Evolutionary conservation across 2,329 filamentous ascomycete genomes (phyloP).

Genomic region (Epicoccum nigrum): DNA sequence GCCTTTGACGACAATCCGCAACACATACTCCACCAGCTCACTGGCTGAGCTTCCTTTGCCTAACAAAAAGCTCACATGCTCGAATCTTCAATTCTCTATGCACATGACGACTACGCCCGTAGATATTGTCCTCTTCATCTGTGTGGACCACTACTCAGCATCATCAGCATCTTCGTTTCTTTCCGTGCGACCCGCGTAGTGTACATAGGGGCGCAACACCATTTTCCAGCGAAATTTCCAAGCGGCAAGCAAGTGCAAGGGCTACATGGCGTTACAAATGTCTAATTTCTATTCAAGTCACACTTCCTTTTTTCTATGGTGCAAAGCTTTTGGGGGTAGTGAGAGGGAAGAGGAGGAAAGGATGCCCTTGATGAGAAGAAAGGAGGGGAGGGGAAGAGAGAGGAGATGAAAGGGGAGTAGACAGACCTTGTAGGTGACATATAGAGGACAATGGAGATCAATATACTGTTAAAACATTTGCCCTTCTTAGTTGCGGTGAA

Average conservation of each 20-base stretch:
- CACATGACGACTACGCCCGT: constrained; percentile 19
- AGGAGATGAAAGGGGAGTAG: neutral
- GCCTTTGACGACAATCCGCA: constrained; percentile 30
- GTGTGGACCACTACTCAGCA: too few species aligned
- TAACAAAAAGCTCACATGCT: constrained; percentile 34
- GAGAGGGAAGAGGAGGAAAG: neutral
- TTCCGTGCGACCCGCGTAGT: constrained; percentile 16
- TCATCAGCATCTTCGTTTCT: neutral
- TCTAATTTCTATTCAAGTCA: constrained; percentile 16
- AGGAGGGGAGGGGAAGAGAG: neutral
- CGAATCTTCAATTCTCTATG: constrained; percentile 13
- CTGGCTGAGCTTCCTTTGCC: constrained; percentile 38
- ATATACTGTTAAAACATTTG: neutral
- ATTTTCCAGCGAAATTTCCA: constrained; percentile 17
- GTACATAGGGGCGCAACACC: constrained; percentile 18
- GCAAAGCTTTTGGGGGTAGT: too few species aligned
- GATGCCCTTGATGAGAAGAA: neutral
- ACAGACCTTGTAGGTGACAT: constrained; percentile 3
- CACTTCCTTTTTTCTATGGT: neutral
- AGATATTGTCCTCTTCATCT: neutral
- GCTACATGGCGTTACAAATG: constrained; percentile 18
- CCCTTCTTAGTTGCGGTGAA: too few species aligned
- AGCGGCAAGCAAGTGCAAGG: constrained; percentile 11
- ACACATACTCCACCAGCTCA: constrained; percentile 33
- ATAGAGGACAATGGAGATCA: constrained; percentile 1